phyloP scores from a whole-genome alignment of 2,329 filamentous ascomycete genomes.

The Xylariaceae sp. region DNA sequence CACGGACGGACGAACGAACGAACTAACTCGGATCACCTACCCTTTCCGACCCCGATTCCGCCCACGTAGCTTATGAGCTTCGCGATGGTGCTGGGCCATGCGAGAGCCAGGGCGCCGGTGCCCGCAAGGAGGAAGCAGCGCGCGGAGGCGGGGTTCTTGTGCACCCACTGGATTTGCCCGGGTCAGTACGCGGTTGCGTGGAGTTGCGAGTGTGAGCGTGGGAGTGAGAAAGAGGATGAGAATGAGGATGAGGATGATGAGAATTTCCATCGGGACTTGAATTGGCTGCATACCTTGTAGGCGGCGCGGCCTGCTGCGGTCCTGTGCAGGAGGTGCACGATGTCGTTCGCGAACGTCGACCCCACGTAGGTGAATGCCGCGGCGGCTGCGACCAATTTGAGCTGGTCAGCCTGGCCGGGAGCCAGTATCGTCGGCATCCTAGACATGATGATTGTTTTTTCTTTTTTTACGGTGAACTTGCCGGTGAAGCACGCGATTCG shows the following conservation, averaged over 20 bases:
- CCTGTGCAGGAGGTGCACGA: neutral
- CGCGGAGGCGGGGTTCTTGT: neutral
- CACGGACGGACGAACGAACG: neutral
- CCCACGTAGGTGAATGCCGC: neutral
- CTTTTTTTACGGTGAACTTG: too few species aligned
- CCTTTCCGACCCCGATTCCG: neutral
- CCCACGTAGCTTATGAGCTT: neutral
- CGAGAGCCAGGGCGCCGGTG: neutral
- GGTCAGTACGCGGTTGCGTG: neutral
- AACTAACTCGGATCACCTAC: neutral
- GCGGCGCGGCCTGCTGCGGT: neutral
- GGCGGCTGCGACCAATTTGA: neutral
- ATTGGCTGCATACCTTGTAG: neutral
- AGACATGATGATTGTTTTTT: too few species aligned
- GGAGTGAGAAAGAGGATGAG: too few species aligned
- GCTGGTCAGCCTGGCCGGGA: neutral
- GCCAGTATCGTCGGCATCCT: neutral
- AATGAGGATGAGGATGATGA: too few species aligned
- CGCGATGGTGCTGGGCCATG: constrained; percentile 1
- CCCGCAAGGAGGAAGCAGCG: constrained; percentile 1
- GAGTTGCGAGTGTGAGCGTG: neutral
- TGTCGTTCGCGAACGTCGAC: neutral
- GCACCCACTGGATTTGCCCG: neutral
- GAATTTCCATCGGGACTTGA: neutral
- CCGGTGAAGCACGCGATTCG: neutral